Evolutionary conservation across 257 asterid species (phyloP).

Genomic region (Scutellaria minor): DNA sequence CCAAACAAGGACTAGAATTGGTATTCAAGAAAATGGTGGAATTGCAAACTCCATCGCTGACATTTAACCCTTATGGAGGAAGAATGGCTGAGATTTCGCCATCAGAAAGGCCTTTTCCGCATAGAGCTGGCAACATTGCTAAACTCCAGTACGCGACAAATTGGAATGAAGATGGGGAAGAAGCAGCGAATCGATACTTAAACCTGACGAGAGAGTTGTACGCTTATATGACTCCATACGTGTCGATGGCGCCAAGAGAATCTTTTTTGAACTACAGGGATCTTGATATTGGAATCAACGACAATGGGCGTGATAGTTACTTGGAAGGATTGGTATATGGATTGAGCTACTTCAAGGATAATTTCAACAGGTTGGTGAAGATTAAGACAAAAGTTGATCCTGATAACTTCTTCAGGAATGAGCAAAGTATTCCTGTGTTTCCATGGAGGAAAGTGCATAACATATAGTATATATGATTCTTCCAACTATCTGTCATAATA

Average conservation of each 20-base stretch:
- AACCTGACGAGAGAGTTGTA: conserved; percentile 34
- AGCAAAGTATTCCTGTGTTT: too few species aligned
- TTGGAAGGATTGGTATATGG: conserved; percentile 44
- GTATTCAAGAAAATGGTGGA: conserved; percentile 53
- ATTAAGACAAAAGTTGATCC: conserved; percentile 49
- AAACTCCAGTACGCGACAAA: conserved; percentile 46
- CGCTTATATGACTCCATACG: conserved; percentile 42
- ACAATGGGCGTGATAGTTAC: conserved; percentile 36
- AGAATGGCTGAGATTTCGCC: conserved; percentile 43
- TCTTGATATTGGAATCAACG: conserved; percentile 45
- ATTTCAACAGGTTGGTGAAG: conserved; percentile 47
- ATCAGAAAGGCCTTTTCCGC: conserved; percentile 44
- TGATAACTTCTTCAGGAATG: not conserved
- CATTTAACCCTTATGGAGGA: conserved; percentile 47
- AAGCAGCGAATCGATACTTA: conserved; percentile 31
- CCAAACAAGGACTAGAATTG: conserved; percentile 46
- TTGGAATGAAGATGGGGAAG: conserved; percentile 44
- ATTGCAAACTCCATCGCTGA: conserved; percentile 30
- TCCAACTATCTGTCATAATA: too few species aligned
- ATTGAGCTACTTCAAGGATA: conserved; percentile 41
- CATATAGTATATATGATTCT: too few species aligned
- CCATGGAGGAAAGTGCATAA: too few species aligned
- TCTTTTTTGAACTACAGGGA: conserved; percentile 42
- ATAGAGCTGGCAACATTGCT: conserved; percentile 9
- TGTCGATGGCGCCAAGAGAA: conserved; percentile 41